These are phyloP conservation scores for Malus asiatica DNA, from an alignment of 306 rosid species.

Conservation along the genomic window DNA sequence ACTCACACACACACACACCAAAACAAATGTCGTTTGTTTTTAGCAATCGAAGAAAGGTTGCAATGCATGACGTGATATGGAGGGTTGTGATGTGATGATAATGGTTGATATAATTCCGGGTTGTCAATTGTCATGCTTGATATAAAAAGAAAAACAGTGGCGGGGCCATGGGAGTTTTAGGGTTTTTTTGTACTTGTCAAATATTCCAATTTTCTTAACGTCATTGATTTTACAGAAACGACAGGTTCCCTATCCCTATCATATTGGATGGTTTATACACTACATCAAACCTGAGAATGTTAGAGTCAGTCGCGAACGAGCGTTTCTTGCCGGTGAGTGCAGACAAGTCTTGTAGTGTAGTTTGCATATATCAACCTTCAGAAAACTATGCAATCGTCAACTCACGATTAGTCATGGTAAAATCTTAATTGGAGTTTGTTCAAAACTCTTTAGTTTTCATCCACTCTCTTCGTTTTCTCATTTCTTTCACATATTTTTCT, in stretches of 20 bases:
- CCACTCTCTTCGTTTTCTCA: too few species aligned
- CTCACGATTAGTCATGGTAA: too few species aligned
- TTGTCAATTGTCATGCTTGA: not conserved
- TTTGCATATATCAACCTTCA: not conserved
- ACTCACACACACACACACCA: not conserved
- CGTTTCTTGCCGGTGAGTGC: accelerated
- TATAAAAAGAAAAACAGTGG: not conserved
- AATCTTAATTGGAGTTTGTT: not conserved
- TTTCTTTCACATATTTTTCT: too few species aligned
- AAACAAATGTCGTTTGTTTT: not conserved
- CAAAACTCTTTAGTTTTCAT: not conserved
- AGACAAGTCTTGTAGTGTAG: too few species aligned
- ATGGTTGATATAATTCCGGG: not conserved
- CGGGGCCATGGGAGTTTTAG: not conserved
- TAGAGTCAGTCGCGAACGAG: not conserved
- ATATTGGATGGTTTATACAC: not conserved
- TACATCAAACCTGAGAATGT: too few species aligned
- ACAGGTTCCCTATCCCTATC: not conserved
- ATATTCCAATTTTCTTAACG: not conserved
- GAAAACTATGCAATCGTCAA: too few species aligned
- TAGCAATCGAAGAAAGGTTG: not conserved
- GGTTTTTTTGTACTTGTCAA: not conserved
- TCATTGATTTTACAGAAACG: not conserved
- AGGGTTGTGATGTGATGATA: not conserved
- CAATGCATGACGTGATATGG: not conserved